Percentiles rank a stretch among this genome's conserved stretches.
Evolutionary conservation across 495 filamentous ascomycete genomes (phyloP).

Genomic region (Letharia columbiana): DNA sequence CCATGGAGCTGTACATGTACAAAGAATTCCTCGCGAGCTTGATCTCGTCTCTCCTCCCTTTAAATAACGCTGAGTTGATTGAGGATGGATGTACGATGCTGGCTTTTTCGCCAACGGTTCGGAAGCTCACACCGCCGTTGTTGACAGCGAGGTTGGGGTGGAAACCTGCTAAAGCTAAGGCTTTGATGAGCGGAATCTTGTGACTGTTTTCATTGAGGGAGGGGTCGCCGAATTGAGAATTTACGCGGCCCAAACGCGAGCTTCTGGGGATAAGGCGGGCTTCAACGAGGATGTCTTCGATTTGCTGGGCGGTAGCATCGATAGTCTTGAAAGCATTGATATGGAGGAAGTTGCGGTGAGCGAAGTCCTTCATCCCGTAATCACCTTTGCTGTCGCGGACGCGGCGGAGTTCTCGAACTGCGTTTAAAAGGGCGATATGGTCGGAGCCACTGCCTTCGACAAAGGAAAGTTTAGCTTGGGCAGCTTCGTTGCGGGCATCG

Average conservation of each 20-base stretch:
- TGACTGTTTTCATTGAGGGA: slow-evolving; percentile 43
- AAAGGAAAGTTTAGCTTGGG: slow-evolving; percentile 32
- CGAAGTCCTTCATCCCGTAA: slow-evolving; percentile 29
- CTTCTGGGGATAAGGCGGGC: slow-evolving; percentile 36
- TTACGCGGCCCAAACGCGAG: slow-evolving; percentile 21
- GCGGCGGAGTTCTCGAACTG: slow-evolving; percentile 39
- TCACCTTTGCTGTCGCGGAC: slow-evolving; percentile 28
- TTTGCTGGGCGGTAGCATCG: slow-evolving; percentile 38
- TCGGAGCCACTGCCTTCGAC: slow-evolving; percentile 40
- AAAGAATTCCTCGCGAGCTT: slow-evolving; percentile 25
- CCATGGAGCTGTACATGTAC: slow-evolving; percentile 34
- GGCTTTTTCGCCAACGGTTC: slow-evolving; percentile 35
- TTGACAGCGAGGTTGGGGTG: slow-evolving; percentile 42
- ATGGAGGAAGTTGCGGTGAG: slow-evolving; percentile 34
- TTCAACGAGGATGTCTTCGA: slow-evolving; percentile 38
- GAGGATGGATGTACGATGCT: slow-evolving; percentile 40
- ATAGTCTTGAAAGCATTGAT: slow-evolving; percentile 34
- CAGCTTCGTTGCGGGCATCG: slow-evolving; percentile 29
- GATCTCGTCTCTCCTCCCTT: slow-evolving; percentile 12
- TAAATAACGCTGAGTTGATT: slow-evolving; percentile 27
- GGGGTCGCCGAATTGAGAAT: slow-evolving; percentile 36
- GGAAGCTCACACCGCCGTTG: slow-evolving; percentile 28
- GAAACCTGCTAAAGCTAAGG: slow-evolving; percentile 40
- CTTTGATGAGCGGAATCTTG: slow-evolving; percentile 42
- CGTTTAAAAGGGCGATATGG: slow-evolving; percentile 46